Evolutionary conservation across 345 rosid genomes (phyloP).

Genomic region (Cardiospermum halicacabum): DNA sequence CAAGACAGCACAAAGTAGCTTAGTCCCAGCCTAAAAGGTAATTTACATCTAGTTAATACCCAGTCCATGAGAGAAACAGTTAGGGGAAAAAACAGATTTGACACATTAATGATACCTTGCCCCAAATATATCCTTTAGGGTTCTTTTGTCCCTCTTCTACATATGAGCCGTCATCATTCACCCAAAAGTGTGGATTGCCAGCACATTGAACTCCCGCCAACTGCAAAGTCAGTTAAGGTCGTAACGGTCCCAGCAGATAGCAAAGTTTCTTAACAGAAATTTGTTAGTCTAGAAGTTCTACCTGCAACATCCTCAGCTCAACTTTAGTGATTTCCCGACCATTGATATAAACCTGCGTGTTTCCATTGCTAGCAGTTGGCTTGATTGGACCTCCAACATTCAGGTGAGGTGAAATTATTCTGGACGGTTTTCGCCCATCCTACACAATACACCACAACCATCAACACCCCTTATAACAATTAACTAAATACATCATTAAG

Average conservation of each 20-base stretch:
- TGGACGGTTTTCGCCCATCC: conserved; percentile 95
- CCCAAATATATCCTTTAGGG: conserved; percentile 97
- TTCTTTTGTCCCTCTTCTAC: conserved; percentile 99
- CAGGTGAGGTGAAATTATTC: conserved; percentile 84
- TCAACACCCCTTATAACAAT: conserved; percentile 17
- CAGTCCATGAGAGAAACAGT: neutral
- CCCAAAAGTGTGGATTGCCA: conserved; percentile 99
- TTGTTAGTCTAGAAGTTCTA: conserved; percentile 17
- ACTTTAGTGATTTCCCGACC: conserved; percentile 95
- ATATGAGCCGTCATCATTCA: conserved; percentile 97
- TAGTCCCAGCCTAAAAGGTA: conserved; percentile 72
- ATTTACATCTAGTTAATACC: conserved; percentile 15
- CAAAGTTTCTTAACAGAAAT: conserved; percentile 2
- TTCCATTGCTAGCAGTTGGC: conserved; percentile 89
- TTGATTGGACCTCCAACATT: conserved; percentile 83
- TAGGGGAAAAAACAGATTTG: neutral
- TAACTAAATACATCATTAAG: conserved; percentile 7
- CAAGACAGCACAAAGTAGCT: conserved; percentile 84
- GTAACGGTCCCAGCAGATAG: conserved; percentile 12
- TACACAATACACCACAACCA: conserved; percentile 37
- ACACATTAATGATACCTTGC: conserved; percentile 54
- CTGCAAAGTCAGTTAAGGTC: conserved; percentile 48
- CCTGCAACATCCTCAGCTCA: conserved; percentile 98
- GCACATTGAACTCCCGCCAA: conserved; percentile 99
- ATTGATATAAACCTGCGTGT: conserved; percentile 84